phyloP scores from a whole-genome alignment of 2,329 filamentous ascomycete species.

The Colletotrichum simmondsii region DNA sequence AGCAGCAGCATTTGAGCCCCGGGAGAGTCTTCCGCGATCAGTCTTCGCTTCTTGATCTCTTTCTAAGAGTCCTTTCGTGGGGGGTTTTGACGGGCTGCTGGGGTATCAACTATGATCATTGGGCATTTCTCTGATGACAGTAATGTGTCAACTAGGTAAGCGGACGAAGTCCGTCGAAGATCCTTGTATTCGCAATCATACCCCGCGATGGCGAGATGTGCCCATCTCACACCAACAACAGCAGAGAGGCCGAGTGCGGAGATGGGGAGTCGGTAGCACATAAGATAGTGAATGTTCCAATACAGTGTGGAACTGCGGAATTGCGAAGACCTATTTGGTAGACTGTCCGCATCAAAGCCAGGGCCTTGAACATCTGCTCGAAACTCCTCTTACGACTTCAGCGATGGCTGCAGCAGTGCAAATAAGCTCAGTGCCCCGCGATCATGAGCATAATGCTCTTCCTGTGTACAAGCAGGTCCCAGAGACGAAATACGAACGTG shows the following conservation, averaged over 20 bases:
- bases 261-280: not conserved
- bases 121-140: not conserved
- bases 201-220: slow-evolving; percentile 25
- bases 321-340: not conserved
- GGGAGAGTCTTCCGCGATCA: not conserved
- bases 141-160: not conserved
- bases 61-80: not conserved
- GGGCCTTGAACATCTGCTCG: not conserved
- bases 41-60: not conserved
- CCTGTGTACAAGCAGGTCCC: slow-evolving; percentile 47
- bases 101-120: not conserved
- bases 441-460: slow-evolving; percentile 32
- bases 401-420: not conserved
- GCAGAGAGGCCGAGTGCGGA: not conserved
- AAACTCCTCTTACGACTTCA: not conserved
- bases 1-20: not conserved
- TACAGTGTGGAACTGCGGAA: not conserved
- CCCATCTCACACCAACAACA: not conserved
- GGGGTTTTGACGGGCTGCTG: not conserved
- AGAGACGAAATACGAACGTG: slow-evolving; percentile 48
- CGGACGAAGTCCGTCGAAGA: slow-evolving; percentile 17
- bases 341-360: too few relatives aligned
- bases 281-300: not conserved
- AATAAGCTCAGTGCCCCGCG: not conserved
- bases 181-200: slow-evolving; percentile 14